Evolutionary conservation across 2,329 filamentous ascomycete species (phyloP), one percentile per base, ranked within the genome.

Genomic region (Penicillium sp.): DNA sequence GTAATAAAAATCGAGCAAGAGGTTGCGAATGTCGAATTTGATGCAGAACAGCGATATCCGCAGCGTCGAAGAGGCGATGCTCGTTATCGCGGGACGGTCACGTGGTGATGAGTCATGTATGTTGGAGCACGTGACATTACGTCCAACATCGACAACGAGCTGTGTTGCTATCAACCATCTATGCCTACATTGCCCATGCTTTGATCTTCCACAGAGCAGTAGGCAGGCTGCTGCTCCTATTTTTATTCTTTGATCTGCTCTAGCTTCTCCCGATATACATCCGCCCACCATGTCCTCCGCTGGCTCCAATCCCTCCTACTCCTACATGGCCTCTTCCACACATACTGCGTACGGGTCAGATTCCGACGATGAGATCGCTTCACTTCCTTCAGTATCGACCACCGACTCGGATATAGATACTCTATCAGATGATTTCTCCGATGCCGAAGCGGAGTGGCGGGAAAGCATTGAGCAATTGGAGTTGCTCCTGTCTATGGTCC

Each of bases 361-460:
- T 36, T 66, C 67, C 22, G 63, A 68, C 4, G 68, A 71, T 41
- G 70, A 73, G 14, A 46, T 74, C 40, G 70, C 69, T 18, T 74
- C 71, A 1, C 62, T 74, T 14, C 72, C 72, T 1, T 69, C 67
- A 9, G 67, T 68, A 52, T 64, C 68, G 14, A 67, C 67, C 6
- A 60, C 60, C 4, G 60, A 62, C 4, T 73, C 71, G 3, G 66
- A 69, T 23, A 51, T 68, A 3, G 69, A 70, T 20, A 67, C 69
- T 9, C 72, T 77, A 20, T 75, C 77, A 3, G 75, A 77, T 45
- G 73, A 70, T 31, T 77, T 85, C 50, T 89, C 86, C 31, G 91
- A 97, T 65, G 93, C 93, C 8, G 91, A 98, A 69, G 80, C 81
- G 51, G 91, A 98, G 72, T 98, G 93, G 93, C 86, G 91, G 61